Percentiles rank a stretch among this genome's conserved stretches.
Evolutionary conservation across 352 stramenopile species (phyloP).

Genomic region (Pythium dissotocum): DNA sequence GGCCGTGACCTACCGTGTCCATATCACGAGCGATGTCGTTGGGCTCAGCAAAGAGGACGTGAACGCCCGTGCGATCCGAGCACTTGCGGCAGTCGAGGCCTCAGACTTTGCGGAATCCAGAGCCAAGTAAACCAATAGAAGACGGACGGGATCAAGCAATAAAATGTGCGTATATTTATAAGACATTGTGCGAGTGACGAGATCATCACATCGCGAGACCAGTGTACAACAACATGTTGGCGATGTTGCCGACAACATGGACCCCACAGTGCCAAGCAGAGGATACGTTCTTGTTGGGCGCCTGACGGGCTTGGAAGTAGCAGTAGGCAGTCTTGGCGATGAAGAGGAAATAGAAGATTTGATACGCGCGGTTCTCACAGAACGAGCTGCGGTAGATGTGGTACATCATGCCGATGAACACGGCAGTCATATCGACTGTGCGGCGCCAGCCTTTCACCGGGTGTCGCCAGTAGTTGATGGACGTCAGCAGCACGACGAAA

Average conservation of each 20-base stretch:
- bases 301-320: constrained; percentile 65
- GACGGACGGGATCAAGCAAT: background rate
- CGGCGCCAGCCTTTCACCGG: constrained; percentile 75
- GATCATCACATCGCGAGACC: constrained; percentile 44
- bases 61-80: constrained; percentile 41
- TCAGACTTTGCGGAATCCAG: constrained; percentile 63
- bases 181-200: background rate
- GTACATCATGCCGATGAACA: constrained; percentile 57
- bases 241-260: constrained; percentile 74
- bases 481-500: constrained; percentile 76
- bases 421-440: constrained; percentile 64
- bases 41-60: constrained; percentile 55
- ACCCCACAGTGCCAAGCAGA: constrained; percentile 81
- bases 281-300: constrained; percentile 61
- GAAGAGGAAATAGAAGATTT: constrained; percentile 62
- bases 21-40: constrained; percentile 37
- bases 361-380: constrained; percentile 54
- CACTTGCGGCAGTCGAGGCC: constrained; percentile 46
- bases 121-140: constrained; percentile 23
- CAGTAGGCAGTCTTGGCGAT: constrained; percentile 71
- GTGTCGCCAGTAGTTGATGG: constrained; percentile 85
- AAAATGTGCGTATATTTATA: background rate
- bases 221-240: constrained; percentile 77
- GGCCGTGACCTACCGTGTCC: constrained; percentile 63
- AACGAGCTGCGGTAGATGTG: constrained; percentile 65